phyloP scores from a whole-genome alignment of 768 basidiomycete species.

The Rhodocollybia butyracea region DNA sequence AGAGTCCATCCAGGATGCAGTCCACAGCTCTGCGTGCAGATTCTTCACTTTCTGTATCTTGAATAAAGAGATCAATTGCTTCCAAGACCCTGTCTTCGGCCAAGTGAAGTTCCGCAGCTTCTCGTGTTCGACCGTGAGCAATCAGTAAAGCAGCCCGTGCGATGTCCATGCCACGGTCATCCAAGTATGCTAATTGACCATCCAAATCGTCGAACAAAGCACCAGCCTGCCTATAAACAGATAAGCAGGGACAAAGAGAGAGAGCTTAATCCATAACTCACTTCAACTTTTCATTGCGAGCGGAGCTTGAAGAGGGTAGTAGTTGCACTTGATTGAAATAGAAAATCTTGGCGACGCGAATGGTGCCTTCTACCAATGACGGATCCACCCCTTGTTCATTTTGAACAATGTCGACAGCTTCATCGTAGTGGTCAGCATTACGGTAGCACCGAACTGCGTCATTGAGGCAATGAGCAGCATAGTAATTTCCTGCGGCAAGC shows the following conservation, averaged over 20 bases:
- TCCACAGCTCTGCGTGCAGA: slow-evolving; percentile 32
- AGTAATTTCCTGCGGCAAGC: slow-evolving; percentile 44
- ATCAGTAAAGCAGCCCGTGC: slow-evolving; percentile 44
- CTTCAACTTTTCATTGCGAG: slow-evolving; percentile 20
- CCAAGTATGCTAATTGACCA: slow-evolving; percentile 53
- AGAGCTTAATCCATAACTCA: slow-evolving; percentile 13
- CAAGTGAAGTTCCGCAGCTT: slow-evolving; percentile 53
- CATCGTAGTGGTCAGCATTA: slow-evolving; percentile 46
- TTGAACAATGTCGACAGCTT: slow-evolving; percentile 48
- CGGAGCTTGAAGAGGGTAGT: not conserved
- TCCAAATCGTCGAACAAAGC: slow-evolving; percentile 48
- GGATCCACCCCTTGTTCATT: slow-evolving; percentile 29
- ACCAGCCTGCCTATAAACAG: slow-evolving; percentile 37
- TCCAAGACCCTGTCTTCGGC: slow-evolving; percentile 42
- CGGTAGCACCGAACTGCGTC: slow-evolving; percentile 45
- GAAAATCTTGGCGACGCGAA: slow-evolving; percentile 40
- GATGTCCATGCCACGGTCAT: slow-evolving; percentile 48
- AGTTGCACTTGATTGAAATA: slow-evolving; percentile 33
- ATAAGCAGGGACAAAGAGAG: not conserved
- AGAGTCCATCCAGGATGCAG: slow-evolving; percentile 41
- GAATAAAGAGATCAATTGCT: slow-evolving; percentile 44
- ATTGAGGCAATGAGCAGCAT: slow-evolving; percentile 38
- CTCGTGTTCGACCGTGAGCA: slow-evolving; percentile 34
- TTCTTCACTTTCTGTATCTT: slow-evolving; percentile 24
- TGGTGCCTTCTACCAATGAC: slow-evolving; percentile 32